Percentiles rank a stretch among this genome's conserved stretches.
Conservation (phyloP, 345 rosid genomes). For the Acer saccharum region DNA sequence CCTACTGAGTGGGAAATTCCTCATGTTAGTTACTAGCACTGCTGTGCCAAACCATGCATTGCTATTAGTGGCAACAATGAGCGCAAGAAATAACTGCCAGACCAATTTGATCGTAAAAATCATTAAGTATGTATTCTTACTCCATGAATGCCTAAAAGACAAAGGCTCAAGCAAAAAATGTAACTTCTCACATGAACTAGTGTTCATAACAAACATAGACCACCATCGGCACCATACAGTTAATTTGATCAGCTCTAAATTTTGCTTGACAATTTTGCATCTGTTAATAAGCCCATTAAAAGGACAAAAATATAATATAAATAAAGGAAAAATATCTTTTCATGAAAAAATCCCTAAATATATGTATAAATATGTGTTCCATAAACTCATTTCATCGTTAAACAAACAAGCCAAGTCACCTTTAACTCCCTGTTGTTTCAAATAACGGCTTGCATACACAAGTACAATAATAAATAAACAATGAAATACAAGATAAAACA, state of each 20-base stretch:
- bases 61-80: conserved; percentile 71
- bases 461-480: neutral
- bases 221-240: neutral
- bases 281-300: neutral
- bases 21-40: conserved; percentile 90
- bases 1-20: conserved; percentile 82
- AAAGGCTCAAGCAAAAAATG: neutral
- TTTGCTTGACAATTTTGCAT: neutral
- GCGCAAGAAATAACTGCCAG: conserved; percentile 78
- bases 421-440: neutral
- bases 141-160: neutral
- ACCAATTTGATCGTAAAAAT: conserved; percentile 13
- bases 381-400: conserved; percentile 3
- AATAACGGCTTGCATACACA: neutral
- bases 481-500: neutral
- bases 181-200: neutral
- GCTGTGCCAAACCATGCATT: conserved; percentile 89
- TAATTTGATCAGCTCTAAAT: neutral
- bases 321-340: neutral
- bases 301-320: neutral
- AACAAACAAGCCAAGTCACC: neutral
- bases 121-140: neutral
- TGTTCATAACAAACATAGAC: neutral
- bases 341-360: conserved; percentile 3
- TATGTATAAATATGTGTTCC: neutral